Evolutionary conservation across 495 filamentous ascomycete species (phyloP).

Genomic region (Thermothielavioides terrestris): DNA sequence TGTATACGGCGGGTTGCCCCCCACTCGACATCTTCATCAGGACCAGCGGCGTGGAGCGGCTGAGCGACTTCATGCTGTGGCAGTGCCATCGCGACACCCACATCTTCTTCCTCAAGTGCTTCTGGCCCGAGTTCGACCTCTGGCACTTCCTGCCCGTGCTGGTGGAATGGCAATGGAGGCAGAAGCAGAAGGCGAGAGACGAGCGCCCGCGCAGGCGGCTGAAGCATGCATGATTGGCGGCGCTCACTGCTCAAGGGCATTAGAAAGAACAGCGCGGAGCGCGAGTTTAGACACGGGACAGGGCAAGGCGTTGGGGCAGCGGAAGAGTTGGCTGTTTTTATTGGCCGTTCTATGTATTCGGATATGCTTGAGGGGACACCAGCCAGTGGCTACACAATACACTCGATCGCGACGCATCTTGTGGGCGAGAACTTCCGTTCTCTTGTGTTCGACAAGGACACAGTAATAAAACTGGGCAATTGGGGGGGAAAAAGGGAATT

Average conservation of each 20-base stretch:
- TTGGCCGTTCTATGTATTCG: too few species aligned
- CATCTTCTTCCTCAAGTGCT: slow-evolving; percentile 79
- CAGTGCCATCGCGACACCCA: slow-evolving; percentile 89
- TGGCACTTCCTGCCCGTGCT: slow-evolving; percentile 91
- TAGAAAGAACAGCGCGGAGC: background rate
- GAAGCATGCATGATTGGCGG: slow-evolving; percentile 14
- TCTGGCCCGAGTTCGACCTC: slow-evolving; percentile 95
- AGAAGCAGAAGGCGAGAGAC: slow-evolving; percentile 44
- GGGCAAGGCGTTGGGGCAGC: background rate
- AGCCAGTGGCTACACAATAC: too few species aligned
- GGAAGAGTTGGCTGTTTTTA: background rate
- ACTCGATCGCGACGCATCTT: too few species aligned
- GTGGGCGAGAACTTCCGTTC: too few species aligned
- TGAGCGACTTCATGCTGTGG: slow-evolving; percentile 99
- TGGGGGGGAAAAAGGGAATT: too few species aligned
- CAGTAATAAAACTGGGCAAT: too few species aligned
- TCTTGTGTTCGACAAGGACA: too few species aligned
- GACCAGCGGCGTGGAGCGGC: slow-evolving; percentile 81
- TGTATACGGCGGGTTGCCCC: slow-evolving; percentile 75
- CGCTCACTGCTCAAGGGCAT: background rate
- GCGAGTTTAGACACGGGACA: background rate
- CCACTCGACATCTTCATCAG: slow-evolving; percentile 84
- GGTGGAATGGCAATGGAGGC: slow-evolving; percentile 79
- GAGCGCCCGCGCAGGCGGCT: slow-evolving; percentile 26
- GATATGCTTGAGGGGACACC: too few species aligned